Evolutionary conservation across 495 filamentous ascomycete species (phyloP).

Genomic region (Penicillium herquei): DNA sequence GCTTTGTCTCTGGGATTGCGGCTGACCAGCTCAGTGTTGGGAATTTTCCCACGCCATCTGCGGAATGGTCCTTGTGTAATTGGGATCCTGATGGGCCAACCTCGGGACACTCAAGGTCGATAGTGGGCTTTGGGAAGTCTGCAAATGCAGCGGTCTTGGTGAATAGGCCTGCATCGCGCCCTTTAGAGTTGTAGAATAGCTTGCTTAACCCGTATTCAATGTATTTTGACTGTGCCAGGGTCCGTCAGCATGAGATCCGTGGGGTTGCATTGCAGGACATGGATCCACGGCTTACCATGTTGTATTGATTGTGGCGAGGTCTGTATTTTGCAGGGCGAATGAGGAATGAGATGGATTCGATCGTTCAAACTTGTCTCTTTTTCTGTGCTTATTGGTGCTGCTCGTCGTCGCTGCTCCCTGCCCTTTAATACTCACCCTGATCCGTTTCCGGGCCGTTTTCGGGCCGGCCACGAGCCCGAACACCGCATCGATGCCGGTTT

Average conservation of each 20-base stretch:
- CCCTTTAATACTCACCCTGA: neutral
- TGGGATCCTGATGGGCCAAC: constrained; percentile 40
- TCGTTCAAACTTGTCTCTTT: no score
- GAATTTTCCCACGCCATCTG: constrained; percentile 40
- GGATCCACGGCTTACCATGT: constrained; percentile 3
- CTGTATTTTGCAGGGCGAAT: no score
- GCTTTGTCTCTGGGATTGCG: constrained; percentile 32
- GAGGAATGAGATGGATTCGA: no score
- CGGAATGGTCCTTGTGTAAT: constrained; percentile 39
- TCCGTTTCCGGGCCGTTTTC: constrained; percentile 3
- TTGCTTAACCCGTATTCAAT: constrained; percentile 39
- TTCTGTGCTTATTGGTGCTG: no score
- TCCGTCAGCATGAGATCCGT: neutral
- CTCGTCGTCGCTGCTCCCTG: no score
- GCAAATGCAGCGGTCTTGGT: constrained; percentile 43
- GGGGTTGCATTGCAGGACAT: constrained; percentile 1
- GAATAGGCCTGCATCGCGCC: constrained; percentile 48
- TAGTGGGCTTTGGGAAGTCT: constrained; percentile 35
- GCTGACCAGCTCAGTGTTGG: constrained; percentile 43
- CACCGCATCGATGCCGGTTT: neutral
- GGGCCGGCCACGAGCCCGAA: neutral
- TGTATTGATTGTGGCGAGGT: no score
- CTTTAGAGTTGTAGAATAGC: constrained; percentile 32
- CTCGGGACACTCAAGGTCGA: constrained; percentile 44
- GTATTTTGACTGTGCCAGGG: constrained; percentile 15